Evolutionary conservation across 192 early-diverging fungal species (phyloP), one percentile per base, ranked within the genome.

Genomic region (Linnemannia schmuckeri): DNA sequence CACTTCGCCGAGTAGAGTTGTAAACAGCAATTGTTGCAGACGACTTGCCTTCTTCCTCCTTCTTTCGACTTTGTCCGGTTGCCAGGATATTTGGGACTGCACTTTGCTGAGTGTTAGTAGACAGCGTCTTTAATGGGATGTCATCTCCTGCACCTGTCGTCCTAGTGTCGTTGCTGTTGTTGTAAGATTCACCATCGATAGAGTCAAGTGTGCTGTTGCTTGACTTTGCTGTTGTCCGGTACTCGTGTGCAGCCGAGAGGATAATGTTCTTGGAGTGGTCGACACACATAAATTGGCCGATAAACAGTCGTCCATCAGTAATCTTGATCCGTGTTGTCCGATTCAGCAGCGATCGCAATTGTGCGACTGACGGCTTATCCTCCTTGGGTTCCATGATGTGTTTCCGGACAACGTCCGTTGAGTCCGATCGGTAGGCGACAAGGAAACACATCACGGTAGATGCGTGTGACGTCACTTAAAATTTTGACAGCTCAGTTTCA

Each of bases 231-330:
- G 93, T 88, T 33, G 80, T 88, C 38, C 89, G 88, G 66, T 88
- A 94, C 84, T 96, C 96, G 78, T 96, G 92, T 4, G 96, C 87
- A 17, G 92, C 89, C 4, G 89, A 83, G 37, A 96, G 90, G 71
- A 96, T 94, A n/a, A 94, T 90, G 88, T 96, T 96, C 74, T 91
- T 91, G 54, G 92, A 89, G 79, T 94, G 93, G 81, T 96, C 96
- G 20, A 94, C 90, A 76, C 95, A 96, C 76, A 95, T 90, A 89
- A 96, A 95, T 17, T 90, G 88, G 1, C 96, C 96, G 24, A 89
- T 80, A 80, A 96, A 96, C 2, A 91, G 70, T 10, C 96, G 90
- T 54, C 93, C 94, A 82, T 96, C 95, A 18, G 92, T 91, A 73
- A 92, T 91, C 54, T 89, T 80, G 38, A 95, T 89, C 66, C 92